Evolutionary conservation across 2,329 filamentous ascomycete genomes (phyloP), one percentile per base, ranked within the genome.

Genomic region (Ascochyta clinopodiicola): DNA sequence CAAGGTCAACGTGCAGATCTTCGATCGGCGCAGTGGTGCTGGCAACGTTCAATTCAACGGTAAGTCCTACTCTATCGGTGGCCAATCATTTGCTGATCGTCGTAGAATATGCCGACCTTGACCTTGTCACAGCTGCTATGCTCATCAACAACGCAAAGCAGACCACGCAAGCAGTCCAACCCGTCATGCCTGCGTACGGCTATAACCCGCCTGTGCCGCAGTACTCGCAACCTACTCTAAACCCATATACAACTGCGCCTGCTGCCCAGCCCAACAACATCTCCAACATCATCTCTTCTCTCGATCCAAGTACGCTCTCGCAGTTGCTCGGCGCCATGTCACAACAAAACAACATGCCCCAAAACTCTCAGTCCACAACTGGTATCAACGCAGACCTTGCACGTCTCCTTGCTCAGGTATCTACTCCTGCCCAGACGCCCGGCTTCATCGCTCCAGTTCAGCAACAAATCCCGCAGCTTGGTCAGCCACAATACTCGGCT

Each of bases 1-100:
- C 61, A 92, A 88, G 70, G 89, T 98, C 45, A 86, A 90, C 0
- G 79, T 97, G 3, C 91, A 94, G 66, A 85, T 96, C 6, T 97
- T 97, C 69, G 90, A 96, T 75, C 88, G 92, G 24, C 88, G 86
- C 36, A 83, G 81, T 9, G 91, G 90, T n/a, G 80, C 81, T 17
- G 85, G 85, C 65, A 92, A 91, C 61, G 87, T 96, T 56, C 86
- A 87, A 38, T 97, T 91, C 71, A 91, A 96, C 66, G 82, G 83
- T 84, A 67, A 67, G 79, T 62, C 6, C 19, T 15, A 19, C 27
- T 27, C 19, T 42, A 2, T 9, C n/a, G 2, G 3, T 4, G 24
- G 4, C 7, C 15, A 36, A 21, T 38, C 8, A 32, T 17, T 35
- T 57, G 50, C 68, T 75, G 56, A 74, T 29, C 25, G 17, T 10